These are phyloP conservation scores for Colletotrichum destructivum DNA, from an alignment of 2,329 filamentous ascomycete species.

Conservation along the genomic window DNA sequence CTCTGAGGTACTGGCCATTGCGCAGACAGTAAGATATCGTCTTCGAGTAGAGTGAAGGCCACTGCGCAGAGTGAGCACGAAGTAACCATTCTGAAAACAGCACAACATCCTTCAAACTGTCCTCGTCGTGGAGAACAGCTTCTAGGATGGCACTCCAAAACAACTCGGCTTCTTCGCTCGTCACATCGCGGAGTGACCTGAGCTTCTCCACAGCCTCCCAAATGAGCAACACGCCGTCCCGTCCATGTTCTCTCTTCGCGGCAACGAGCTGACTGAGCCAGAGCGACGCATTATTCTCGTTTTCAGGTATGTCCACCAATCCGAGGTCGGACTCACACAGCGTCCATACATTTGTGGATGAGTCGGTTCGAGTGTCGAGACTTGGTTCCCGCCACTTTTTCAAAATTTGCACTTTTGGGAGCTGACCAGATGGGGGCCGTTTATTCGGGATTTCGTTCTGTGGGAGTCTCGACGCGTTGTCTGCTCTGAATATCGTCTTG, in stretches of 20 bases:
- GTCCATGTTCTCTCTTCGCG: conserved; percentile 44
- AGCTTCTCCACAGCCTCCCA: conserved; percentile 48
- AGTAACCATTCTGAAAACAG: conserved; percentile 61
- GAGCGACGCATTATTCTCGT: conserved; percentile 37
- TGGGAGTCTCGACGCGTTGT: not conserved
- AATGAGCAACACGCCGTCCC: conserved; percentile 46
- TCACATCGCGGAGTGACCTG: conserved; percentile 45
- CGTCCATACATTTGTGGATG: not conserved
- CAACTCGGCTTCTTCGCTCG: conserved; percentile 44
- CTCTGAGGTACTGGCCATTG: conserved; percentile 55
- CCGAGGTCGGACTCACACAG: not conserved
- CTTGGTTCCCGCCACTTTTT: not conserved
- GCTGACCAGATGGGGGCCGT: not conserved
- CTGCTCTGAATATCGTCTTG: not conserved
- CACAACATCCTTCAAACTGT: conserved; percentile 52
- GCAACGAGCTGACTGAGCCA: conserved; percentile 45
- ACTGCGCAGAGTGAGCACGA: conserved; percentile 55
- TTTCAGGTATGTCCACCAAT: conserved; percentile 24
- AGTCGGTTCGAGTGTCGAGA: not conserved
- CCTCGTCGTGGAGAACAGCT: conserved; percentile 48
- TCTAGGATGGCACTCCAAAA: conserved; percentile 51
- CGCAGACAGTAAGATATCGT: conserved; percentile 61
- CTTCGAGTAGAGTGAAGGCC: conserved; percentile 67
- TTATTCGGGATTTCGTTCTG: not conserved
- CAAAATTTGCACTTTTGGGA: not conserved